Conservation (phyloP, 305 asterid genomes). For the Rubia balearica region DNA sequence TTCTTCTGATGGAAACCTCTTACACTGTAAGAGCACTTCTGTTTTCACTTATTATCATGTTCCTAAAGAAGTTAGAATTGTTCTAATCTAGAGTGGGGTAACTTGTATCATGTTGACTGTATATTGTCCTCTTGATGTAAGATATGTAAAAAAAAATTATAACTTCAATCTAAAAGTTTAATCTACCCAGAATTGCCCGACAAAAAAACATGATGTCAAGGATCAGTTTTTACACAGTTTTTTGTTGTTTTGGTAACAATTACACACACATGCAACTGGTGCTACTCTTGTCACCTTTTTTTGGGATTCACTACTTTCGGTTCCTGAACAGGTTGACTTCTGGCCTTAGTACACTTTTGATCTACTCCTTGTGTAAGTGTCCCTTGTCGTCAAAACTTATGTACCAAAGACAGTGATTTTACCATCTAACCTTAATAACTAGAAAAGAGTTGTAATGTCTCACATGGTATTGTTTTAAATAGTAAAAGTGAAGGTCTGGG, state of each 20-base stretch:
- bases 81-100: not conserved
- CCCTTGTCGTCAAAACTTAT: no score
- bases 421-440: no score
- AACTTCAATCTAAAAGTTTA: not conserved
- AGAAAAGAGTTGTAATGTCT: no score
- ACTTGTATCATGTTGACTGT: not conserved
- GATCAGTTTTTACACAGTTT: not conserved
- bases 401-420: no score
- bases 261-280: not conserved
- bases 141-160: not conserved
- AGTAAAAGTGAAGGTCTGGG: no score
- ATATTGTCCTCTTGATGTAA: not conserved
- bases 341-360: no score
- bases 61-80: not conserved
- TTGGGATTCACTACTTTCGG: no score
- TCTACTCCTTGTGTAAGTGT: no score
- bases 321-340: no score
- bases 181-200: not conserved
- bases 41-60: slow-evolving; percentile 4
- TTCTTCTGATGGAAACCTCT: slow-evolving; percentile 78
- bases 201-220: not conserved
- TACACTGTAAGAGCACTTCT: slow-evolving; percentile 52
- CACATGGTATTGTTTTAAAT: no score
- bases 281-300: no score
- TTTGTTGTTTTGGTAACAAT: not conserved